Base-by-base conservation (phyloP, 1,284 basidiomycete species). In the Omphalotus olearius region DNA sequence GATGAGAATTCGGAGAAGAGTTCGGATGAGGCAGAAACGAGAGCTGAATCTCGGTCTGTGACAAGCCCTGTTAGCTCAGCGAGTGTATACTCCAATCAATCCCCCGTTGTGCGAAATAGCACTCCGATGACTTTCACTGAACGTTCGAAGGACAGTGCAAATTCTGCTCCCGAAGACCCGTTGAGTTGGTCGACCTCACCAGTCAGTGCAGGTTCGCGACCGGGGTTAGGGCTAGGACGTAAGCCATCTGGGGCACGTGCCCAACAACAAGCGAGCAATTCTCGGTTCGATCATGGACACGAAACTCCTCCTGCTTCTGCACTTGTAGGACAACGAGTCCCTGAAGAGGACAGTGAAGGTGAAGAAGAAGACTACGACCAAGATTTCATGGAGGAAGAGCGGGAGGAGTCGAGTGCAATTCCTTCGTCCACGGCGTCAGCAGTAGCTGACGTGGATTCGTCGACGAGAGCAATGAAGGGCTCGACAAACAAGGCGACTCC, bases 231-330 rank as follows among this genome's bases (percentile, higher is more conserved):
- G 28, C 62, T 88, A 40, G 83, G 84, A 60, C 77, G 85, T 61
- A 87, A 85, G 64, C 91, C 91, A 14, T 88, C 88, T 41, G 91
- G 91, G 37, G 91, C 91, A 80, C 87, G 91, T 81, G 90, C 87
- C 45, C 83, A 45, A 28, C 13, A 14, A 23, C 43, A 45, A 45
- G 43, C 43, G 23, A 45, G 14, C 40, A 35, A 6, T 23, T 33
- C 25, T 2, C 40, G 40, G 2, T 42, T 43, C 17, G 36, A 4
- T 11, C 25, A 45, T 10, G 43, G 16, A 26, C 47, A 30, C 20
- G n/a, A 39, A 42, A 16, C 25, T 49, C n/a, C 23, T 33, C 9
- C 38, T 26, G 6, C 14, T 42, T 42, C 40, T 42, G 40, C 40
- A 18, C 40, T 42, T 42, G 26, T 14, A 23, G 41, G 18, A 36